Conservation (phyloP, 163 green algal species). For the Dunaliella salina region DNA sequence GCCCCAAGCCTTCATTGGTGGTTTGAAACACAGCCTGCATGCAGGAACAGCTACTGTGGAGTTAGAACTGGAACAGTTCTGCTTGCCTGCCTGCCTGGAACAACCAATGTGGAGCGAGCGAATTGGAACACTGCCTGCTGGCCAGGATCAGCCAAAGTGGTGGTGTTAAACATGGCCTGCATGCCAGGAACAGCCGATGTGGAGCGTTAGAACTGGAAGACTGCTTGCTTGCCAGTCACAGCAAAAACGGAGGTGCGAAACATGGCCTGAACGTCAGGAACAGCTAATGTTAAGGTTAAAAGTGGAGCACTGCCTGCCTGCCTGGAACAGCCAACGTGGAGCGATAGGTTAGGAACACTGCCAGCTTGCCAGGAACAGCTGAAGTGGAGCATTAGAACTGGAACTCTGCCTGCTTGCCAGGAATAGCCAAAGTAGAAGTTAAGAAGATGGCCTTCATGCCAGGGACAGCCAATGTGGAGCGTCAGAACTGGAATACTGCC, state of each 20-base stretch:
- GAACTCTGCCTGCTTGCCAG: too few species aligned
- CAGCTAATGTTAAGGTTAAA: neutral
- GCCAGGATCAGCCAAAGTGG: too few species aligned
- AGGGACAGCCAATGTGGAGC: too few species aligned
- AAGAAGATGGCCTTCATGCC: too few species aligned
- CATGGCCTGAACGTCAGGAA: too few species aligned
- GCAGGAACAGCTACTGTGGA: neutral
- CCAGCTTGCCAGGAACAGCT: slow-evolving; percentile 28
- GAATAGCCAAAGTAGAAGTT: too few species aligned
- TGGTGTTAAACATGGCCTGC: slow-evolving; percentile 87
- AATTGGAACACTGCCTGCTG: neutral
- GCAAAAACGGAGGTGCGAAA: too few species aligned
- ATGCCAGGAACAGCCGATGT: neutral
- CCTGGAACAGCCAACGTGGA: too few species aligned
- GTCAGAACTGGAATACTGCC: too few species aligned
- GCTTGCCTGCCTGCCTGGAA: too few species aligned
- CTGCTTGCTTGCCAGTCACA: slow-evolving; percentile 85
- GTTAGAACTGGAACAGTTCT: neutral
- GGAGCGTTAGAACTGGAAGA: neutral
- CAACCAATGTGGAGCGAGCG: neutral
- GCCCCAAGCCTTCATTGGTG: slow-evolving; percentile 83
- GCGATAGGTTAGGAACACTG: slow-evolving; percentile 89
- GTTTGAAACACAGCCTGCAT: slow-evolving; percentile 84
- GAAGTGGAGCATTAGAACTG: neutral
- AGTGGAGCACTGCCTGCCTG: neutral